A percentile compares a stretch with the other conserved stretches of the same genome.
phyloP scores from a whole-genome alignment of 1,284 basidiomycete species.

The Clitocybe nebularis region DNA sequence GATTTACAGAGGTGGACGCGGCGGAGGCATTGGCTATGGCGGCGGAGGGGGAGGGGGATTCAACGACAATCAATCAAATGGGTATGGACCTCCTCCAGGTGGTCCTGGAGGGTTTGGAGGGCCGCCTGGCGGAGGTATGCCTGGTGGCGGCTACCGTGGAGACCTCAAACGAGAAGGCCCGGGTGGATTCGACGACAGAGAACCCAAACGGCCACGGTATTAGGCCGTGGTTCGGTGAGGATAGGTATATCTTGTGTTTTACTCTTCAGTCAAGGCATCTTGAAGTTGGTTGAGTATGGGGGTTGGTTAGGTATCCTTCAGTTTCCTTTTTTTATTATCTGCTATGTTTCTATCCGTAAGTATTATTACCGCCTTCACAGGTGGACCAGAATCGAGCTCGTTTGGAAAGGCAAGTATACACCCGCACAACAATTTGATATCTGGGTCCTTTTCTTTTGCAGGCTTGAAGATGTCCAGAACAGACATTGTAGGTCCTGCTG shows the following conservation, averaged over 20 bases:
- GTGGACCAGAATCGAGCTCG: constrained; percentile 13
- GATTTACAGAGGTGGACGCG: constrained; percentile 54
- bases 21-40: constrained; percentile 69
- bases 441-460: constrained; percentile 1
- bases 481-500: too few relatives aligned
- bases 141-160: constrained; percentile 49
- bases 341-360: constrained; percentile 16
- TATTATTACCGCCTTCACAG: constrained; percentile 17
- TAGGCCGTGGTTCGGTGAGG: constrained; percentile 33
- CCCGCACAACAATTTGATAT: background rate
- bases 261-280: constrained; percentile 3
- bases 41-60: constrained; percentile 63
- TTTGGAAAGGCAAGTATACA: constrained; percentile 12
- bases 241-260: constrained; percentile 10
- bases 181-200: constrained; percentile 76
- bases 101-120: constrained; percentile 48
- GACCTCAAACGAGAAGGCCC: constrained; percentile 68
- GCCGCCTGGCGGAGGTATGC: constrained; percentile 36
- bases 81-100: constrained; percentile 48
- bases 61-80: constrained; percentile 50
- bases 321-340: constrained; percentile 5
- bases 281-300: constrained; percentile 3
- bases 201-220: constrained; percentile 77
- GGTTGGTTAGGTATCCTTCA: background rate
- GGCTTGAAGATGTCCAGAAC: too few relatives aligned